phyloP scores from a whole-genome alignment of 1,139 yeast genomes.

The Yamadazyma atmosphaerica region DNA sequence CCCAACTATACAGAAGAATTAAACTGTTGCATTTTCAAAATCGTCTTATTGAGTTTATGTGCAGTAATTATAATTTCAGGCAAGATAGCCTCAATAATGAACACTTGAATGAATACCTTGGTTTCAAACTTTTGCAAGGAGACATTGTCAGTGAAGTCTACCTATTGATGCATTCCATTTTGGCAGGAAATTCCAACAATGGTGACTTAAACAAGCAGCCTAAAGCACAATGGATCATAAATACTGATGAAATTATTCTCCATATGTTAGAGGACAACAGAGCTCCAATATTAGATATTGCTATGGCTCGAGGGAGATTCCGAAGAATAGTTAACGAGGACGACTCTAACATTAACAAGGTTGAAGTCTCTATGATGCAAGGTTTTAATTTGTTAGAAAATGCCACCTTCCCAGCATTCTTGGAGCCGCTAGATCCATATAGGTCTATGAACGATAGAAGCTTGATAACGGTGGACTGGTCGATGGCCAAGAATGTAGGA shows the following conservation, averaged over 20 bases:
- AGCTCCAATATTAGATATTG: conserved; percentile 42
- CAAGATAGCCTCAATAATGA: conserved; percentile 35
- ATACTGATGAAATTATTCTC: conserved; percentile 50
- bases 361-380: conserved; percentile 48
- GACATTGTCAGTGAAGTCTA: conserved; percentile 37
- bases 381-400: conserved; percentile 37
- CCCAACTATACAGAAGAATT: conserved; percentile 30
- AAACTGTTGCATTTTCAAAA: conserved; percentile 28
- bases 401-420: conserved; percentile 36
- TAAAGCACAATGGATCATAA: conserved; percentile 56
- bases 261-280: conserved; percentile 48
- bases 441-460: conserved; percentile 19
- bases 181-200: conserved; percentile 34
- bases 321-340: conserved; percentile 51
- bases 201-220: conserved; percentile 17
- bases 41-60: conserved; percentile 23
- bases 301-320: conserved; percentile 37
- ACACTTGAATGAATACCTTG: conserved; percentile 35
- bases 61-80: conserved; percentile 39
- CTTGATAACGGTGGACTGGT: conserved; percentile 56
- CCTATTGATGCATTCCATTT: conserved; percentile 39
- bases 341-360: conserved; percentile 41
- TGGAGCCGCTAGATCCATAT: conserved; percentile 30
- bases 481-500: conserved; percentile 64
- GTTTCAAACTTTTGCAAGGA: conserved; percentile 27